Base-by-base conservation (phyloP, 1,139 yeast genomes). In the Pichia sp. region DNA sequence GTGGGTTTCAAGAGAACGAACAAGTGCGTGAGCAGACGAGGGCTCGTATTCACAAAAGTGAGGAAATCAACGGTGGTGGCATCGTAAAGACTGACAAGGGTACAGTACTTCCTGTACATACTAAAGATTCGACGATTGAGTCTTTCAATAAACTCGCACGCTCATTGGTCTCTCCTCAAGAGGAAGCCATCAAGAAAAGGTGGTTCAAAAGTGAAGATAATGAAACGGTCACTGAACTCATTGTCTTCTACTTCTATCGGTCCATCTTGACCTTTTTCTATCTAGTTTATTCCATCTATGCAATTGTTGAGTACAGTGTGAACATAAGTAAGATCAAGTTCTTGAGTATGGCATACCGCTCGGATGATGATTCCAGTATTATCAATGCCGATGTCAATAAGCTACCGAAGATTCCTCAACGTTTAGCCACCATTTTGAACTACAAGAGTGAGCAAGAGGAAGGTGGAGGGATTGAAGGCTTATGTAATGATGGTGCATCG, bases 391-490 rank as follows among this genome's bases (percentile, higher is more conserved):
- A 93, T 59, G 87, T 86, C 28, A 66, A 67, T 41, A 71, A 74
- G 49, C 63, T 91, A 41, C 54, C 67, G 33, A 91, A 91, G 58
- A 69, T 87, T 29, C 99, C 99, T 3, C 71, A 70, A 45, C 70
- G 83, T 37, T 51, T 91, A 18, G 81, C 94, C 10, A 76, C 84
- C 22, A 76, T 91, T 14, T 61, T 91, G 42, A 78, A 74, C 47
- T 69, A 79, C 53, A 75, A 76, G 50, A 74, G 80, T 30, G 87
- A 77, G 37, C 83, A 79, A 42, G 91, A 80, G 48, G 93, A 83
- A 53, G 87, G 84, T 41, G 96, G 94, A 19, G 96, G 96, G 3
- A 60, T 82, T 30, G 88, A 82, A 42, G 95, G 94, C 0, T 66
- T 93, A 31, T 66, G 88, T 51, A 76, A 72, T 48, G 85, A 85